Conservation (phyloP, 371 early-diverging fungal species). For the Mucor irregularis region DNA sequence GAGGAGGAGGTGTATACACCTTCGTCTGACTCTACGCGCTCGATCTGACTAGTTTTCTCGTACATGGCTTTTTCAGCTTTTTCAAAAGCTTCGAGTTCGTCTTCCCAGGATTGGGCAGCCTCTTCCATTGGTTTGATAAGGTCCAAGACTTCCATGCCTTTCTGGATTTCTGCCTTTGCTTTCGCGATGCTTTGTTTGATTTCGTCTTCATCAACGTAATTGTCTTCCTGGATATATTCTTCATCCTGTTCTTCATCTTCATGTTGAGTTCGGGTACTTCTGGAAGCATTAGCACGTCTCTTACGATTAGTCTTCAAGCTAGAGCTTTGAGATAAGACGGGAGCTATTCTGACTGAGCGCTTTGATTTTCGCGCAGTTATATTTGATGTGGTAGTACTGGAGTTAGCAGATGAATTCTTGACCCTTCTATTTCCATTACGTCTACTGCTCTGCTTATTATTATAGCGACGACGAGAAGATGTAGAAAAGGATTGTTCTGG, state of each 20-base stretch:
- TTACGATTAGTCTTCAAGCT: conserved; percentile 10
- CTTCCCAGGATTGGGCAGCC: conserved; percentile 45
- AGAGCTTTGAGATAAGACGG: conserved; percentile 20
- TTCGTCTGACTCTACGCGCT: conserved; percentile 35
- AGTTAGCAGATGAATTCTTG: conserved; percentile 21
- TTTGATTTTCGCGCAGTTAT: conserved; percentile 9
- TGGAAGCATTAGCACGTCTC: neutral
- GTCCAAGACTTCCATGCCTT: conserved; percentile 57
- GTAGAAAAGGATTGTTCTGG: conserved; percentile 11
- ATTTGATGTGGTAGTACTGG: conserved; percentile 25
- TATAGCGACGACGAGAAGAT: conserved; percentile 9
- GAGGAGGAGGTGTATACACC: conserved; percentile 40
- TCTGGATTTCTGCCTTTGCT: conserved; percentile 62
- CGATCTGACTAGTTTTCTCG: conserved; percentile 21
- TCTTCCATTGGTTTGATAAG: conserved; percentile 45
- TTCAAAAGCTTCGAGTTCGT: conserved; percentile 41
- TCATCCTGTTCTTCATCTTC: conserved; percentile 35
- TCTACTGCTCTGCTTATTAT: conserved; percentile 4
- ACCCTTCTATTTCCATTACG: conserved; percentile 18
- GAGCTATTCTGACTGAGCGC: conserved; percentile 14
- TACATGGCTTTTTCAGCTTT: conserved; percentile 36
- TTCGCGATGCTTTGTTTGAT: conserved; percentile 62
- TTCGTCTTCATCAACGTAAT: conserved; percentile 30
- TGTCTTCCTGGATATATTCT: conserved; percentile 32
- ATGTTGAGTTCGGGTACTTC: neutral